Percentiles rank a stretch among this genome's conserved stretches.
Conservation (phyloP, 1,284 basidiomycete genomes). For the Malassezia brasiliensis region DNA sequence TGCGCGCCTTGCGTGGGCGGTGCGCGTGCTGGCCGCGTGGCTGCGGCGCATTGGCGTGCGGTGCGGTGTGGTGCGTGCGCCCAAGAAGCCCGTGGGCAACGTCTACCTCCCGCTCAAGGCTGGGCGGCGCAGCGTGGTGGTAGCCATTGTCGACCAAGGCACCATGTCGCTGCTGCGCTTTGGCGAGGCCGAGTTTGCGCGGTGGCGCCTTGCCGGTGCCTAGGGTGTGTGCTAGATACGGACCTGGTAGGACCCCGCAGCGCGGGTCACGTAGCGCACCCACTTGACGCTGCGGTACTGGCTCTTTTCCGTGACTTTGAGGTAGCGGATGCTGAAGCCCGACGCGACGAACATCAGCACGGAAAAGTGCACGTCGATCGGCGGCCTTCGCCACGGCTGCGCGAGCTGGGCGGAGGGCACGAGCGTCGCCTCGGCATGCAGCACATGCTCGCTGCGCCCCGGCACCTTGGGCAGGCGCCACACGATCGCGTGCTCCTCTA, state of each 20-base stretch:
- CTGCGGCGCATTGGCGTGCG: not conserved
- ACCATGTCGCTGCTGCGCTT: conserved; percentile 82
- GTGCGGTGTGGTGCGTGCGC: conserved; percentile 4
- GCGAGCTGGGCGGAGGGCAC: conserved; percentile 63
- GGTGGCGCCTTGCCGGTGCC: conserved; percentile 12
- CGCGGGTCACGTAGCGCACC: conserved; percentile 39
- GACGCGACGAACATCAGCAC: conserved; percentile 98
- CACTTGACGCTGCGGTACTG: conserved; percentile 61
- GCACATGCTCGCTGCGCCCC: conserved; percentile 78
- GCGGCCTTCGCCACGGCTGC: conserved; percentile 92
- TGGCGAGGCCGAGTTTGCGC: conserved; percentile 69
- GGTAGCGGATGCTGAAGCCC: conserved; percentile 85
- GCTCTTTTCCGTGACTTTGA: conserved; percentile 95
- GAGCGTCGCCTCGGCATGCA: conserved; percentile 71
- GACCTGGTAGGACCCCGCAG: conserved; percentile 35
- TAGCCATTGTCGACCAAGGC: conserved; percentile 82
- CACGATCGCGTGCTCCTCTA: conserved; percentile 83
- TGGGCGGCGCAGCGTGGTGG: conserved; percentile 71
- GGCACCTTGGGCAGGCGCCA: conserved; percentile 94
- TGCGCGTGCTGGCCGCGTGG: conserved; percentile 14
- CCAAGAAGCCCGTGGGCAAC: conserved; percentile 20
- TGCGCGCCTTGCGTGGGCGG: not conserved
- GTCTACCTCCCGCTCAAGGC: conserved; percentile 58
- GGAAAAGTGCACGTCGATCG: conserved; percentile 94
- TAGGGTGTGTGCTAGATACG: conserved; percentile 23